These are phyloP conservation scores for Lathyrus oleraceus DNA, from an alignment of 306 rosid species.

Conservation along the genomic window DNA sequence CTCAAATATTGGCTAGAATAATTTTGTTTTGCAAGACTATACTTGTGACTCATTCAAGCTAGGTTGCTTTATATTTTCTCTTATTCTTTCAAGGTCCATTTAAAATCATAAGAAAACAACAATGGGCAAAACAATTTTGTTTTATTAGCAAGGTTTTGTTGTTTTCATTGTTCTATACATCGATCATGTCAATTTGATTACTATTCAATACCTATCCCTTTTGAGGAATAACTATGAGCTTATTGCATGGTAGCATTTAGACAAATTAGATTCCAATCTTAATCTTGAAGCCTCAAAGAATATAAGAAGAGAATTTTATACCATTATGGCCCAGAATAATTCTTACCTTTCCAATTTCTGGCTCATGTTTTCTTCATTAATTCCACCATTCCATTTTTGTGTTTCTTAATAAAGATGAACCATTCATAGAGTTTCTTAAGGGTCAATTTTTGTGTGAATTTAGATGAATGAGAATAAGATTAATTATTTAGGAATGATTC, in stretches of 20 bases:
- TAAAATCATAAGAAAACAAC: conserved; percentile 43
- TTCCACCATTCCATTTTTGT: conserved; percentile 2
- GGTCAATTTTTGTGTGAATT: not conserved
- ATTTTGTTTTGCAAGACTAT: no score
- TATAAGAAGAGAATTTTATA: conserved; percentile 44
- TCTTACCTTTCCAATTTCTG: conserved; percentile 33
- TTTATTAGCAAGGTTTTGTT: conserved; percentile 38
- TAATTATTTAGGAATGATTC: conserved; percentile 48
- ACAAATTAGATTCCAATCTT: conserved; percentile 58
- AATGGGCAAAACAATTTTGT: conserved; percentile 21
- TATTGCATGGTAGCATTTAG: conserved; percentile 39
- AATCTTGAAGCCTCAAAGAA: conserved; percentile 49
- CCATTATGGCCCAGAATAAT: conserved; percentile 37
- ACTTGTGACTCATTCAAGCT: conserved; percentile 26
- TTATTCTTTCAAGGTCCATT: conserved; percentile 23
- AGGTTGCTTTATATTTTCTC: conserved; percentile 12
- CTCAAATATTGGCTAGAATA: no score
- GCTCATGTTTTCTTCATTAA: conserved; percentile 24
- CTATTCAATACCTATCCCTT: conserved; percentile 39
- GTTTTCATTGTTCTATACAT: conserved; percentile 47
- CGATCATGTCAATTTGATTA: conserved; percentile 45
- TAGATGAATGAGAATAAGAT: conserved; percentile 58
- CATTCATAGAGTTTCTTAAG: conserved; percentile 12
- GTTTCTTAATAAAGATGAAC: conserved; percentile 5
- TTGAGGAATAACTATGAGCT: conserved; percentile 34